Base-by-base conservation (phyloP, 192 early-diverging fungal species). In the Coemansia sp. region DNA sequence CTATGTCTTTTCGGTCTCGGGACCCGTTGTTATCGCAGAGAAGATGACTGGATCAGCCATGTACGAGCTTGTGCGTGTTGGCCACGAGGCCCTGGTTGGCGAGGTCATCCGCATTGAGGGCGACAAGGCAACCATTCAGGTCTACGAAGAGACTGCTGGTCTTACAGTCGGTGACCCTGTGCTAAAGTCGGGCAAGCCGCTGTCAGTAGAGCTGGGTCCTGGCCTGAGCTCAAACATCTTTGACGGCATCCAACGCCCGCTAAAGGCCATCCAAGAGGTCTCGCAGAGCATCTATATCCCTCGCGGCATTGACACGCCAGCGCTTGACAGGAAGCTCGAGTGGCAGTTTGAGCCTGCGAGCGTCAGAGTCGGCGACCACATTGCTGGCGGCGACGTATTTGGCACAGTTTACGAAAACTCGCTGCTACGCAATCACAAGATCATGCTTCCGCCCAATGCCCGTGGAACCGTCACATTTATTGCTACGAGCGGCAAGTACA, bases 101-200 rank as follows among this genome's bases (percentile, higher is more conserved):
- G 98, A 99, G 82, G 98, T 99, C 67, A 99, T 99, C 82, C 92
- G 96, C 83, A 92, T 99, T 65, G 98, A 99, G 39, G 89, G 92
- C 60, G 93, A 98, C 78, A 99, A 99, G 84, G 94, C 95, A n/a
- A 98, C 98, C 21, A 90, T 99, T 66, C 98, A 99, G 82, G 98
- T 99, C 19, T 99, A 99, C 84, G 98, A 99, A 66, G 98, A 99
- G 74, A 99, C 98, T 43, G 95, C 94, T 36, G 98, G 98, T 60
- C 82, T 99, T 58, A 98, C 94, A 21, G 95, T 99, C 46, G 98
- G 98, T 38, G 98, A 99, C 84, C 98, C 98, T 7, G 98, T 99
- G 33, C 87, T 99, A 26, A 87, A 89, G 75, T 96, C 98, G 37
- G 95, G 98, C 61, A 96, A 97, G 79, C 98, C 98, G 26, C 81